These are phyloP conservation scores for Calophaca sinica DNA, from an alignment of 306 rosid genomes.

Conservation along the genomic window DNA sequence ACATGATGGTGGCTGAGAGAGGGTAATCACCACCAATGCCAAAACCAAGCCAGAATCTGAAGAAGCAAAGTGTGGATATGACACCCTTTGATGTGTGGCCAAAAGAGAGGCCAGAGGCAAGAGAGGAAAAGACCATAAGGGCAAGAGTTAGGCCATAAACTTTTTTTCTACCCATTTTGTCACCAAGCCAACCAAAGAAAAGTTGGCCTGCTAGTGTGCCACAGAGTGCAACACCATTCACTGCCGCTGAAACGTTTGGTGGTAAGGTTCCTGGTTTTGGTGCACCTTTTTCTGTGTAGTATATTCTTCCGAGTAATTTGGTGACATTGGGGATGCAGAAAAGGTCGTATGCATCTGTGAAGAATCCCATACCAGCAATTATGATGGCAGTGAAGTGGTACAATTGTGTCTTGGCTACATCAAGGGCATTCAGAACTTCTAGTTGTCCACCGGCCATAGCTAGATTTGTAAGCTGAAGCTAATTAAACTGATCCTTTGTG, in stretches of 20 bases:
- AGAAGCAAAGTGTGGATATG: conserved; percentile 40
- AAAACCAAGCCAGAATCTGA: conserved; percentile 52
- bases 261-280: conserved; percentile 44
- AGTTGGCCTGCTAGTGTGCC: conserved; percentile 50
- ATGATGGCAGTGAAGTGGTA: conserved; percentile 49
- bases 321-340: conserved; percentile 46
- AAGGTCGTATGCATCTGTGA: conserved; percentile 51
- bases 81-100: conserved; percentile 39
- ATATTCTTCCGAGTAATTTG: conserved; percentile 39
- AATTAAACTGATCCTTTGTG: neutral
- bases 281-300: conserved; percentile 37
- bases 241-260: conserved; percentile 43
- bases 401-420: conserved; percentile 46
- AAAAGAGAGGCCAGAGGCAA: conserved; percentile 51
- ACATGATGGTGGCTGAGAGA: conserved; percentile 52
- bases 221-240: conserved; percentile 46
- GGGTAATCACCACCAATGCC: conserved; percentile 55
- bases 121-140: conserved; percentile 38
- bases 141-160: conserved; percentile 48
- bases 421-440: conserved; percentile 46
- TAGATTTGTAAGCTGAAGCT: neutral
- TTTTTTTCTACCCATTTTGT: conserved; percentile 47
- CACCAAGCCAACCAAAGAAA: conserved; percentile 51
- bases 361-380: conserved; percentile 51
- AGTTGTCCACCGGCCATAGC: conserved; percentile 39